Evolutionary conservation across 202 grass and related monocot genomes (phyloP), one percentile per base, ranked within the genome.

Genomic region (Schoenoplectus tabernaemontani): DNA sequence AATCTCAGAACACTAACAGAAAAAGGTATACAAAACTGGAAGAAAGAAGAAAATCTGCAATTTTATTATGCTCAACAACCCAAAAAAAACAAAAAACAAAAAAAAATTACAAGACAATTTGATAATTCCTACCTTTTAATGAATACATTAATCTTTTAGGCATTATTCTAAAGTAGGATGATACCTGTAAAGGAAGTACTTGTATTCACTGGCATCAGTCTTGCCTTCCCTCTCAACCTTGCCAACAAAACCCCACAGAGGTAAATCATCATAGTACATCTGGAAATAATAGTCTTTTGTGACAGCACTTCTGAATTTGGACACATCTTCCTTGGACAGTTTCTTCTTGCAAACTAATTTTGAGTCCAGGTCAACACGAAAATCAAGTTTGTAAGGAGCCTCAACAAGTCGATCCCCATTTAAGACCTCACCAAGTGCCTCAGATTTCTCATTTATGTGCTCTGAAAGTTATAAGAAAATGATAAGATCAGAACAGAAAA

Each of bases 191-290:
- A 97, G 66, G 76, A 93, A 81, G 81, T 90, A 93, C 66, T 97
- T 93, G 28, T 53, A 41, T 24, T 68, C 80, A 3, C 84, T 86
- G 11, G 78, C 84, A 48, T 97, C 87, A 16, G 39, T 32, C 80
- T 82, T 93, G 36, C 78, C 78, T 22, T 93, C 87, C 82, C 79
- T 93, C 54, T 92, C 89, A 60, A 90, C 19, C 82, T 93, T 97
- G 56, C 94, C 94, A 67, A 97, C 84, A 81, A 97, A 97, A 46
- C 94, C 94, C 94, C 94, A 97, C 48, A 97, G 81, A 64, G 94
- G 94, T 24, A 97, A 80, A 60, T 97, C 94, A 84, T 97, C 94
- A 5, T 97, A 97, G 77, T 97, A 97, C 94, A 97, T 93, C 76
- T 97, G 94, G 60, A 97, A 97, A 62, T 97, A 97, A 69, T 93